phyloP scores from a whole-genome alignment of 2,329 filamentous ascomycete genomes.

The Colletotrichum sublineola region DNA sequence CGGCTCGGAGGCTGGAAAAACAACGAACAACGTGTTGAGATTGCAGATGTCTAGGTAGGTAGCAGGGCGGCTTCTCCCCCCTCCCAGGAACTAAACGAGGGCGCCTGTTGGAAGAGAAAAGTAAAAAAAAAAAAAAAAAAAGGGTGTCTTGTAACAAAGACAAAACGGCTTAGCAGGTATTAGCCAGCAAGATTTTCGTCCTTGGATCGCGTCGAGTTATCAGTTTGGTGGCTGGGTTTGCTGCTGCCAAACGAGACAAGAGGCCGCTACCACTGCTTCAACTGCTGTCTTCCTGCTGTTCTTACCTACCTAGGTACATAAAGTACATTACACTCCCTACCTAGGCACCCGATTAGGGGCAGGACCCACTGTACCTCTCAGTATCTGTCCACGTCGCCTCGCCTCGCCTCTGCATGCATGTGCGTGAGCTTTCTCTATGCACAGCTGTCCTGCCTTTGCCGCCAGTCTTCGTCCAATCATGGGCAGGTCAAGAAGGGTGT shows the following conservation, averaged over 20 bases:
- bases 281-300: not conserved
- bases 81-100: not conserved
- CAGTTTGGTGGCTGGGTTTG: constrained; percentile 12
- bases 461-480: constrained; percentile 35
- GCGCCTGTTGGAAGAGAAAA: not conserved
- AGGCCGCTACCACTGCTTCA: too few relatives aligned
- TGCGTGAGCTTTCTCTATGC: constrained; percentile 9
- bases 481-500: not conserved
- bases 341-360: not conserved
- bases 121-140: too few relatives aligned
- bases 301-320: not conserved
- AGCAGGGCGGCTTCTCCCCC: too few relatives aligned
- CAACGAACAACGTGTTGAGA: constrained; percentile 14
- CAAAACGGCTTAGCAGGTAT: constrained; percentile 1
- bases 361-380: not conserved
- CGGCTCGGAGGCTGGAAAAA: not conserved
- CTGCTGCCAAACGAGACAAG: not conserved
- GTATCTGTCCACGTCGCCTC: not conserved
- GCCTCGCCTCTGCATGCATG: not conserved
- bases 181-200: constrained; percentile 29
- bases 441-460: constrained; percentile 27
- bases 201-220: constrained; percentile 5
- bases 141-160: constrained; percentile 5
- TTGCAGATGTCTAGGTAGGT: not conserved
- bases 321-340: not conserved